Evolutionary conservation across 306 rosid genomes (phyloP), one percentile per base, ranked within the genome.

Genomic region (Canavalia gladiata): DNA sequence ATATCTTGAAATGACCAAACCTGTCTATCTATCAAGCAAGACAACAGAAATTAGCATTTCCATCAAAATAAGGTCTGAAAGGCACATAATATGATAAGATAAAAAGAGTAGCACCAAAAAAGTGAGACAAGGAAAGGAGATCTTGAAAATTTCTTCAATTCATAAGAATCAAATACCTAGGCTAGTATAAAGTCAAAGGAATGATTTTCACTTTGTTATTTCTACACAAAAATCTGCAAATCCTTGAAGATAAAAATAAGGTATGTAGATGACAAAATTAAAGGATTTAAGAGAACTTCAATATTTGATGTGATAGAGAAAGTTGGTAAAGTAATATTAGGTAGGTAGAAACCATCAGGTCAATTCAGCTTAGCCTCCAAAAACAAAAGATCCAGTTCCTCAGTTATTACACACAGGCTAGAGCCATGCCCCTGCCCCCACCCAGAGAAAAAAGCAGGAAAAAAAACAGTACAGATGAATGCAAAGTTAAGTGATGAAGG

Each of bases 1-100:
- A 95, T 87, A 93, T 82, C 86, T 95, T 93, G 92, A 95, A 93
- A 89, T 86, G 94, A 71, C 99, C 99, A 81, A 93, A 95, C 73
- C 96, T 85, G 86, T 95, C 99, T 85, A 95, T 95, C 99, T 95
- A 81, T 86, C 89, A 86, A 82, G 71, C 60, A 72, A 84, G 81
- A 72, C 10, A 41, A 71, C 62, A 68, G 45, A 70, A 80, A 63
- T 72, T 49, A 84, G 75, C 30, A 78, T 64, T 74, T 60, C 57
- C 54, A 41, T 49, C 62, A 77, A 83, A 37, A 52, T 5, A 58
- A 69, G 71, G 74, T 76, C 47, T 47, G 67, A 78, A 82, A 74
- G 75, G 31, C 70, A 57, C 72, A 35, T 25, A 57, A 49, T 37
- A 29, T 29, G 12, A 75, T 75, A 81, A 60, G 43, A 33, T 51